phyloP scores from a whole-genome alignment of 306 rosid genomes.

The Quillaja saponaria region DNA sequence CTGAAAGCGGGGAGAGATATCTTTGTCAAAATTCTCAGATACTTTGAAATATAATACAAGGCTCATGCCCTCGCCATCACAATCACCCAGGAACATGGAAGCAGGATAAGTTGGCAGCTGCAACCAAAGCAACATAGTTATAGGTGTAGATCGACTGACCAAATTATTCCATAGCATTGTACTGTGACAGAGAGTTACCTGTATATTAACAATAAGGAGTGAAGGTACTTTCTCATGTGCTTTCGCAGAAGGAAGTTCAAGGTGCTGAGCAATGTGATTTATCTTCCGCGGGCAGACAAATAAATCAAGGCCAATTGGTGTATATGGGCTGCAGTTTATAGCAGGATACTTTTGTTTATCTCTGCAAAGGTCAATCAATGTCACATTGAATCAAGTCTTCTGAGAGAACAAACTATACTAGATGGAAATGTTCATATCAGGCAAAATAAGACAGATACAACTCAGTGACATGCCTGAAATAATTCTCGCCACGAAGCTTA shows the following conservation, averaged over 20 bases:
- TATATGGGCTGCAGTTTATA: slow-evolving; percentile 55
- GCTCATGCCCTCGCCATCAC: slow-evolving; percentile 87
- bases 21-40: slow-evolving; percentile 61
- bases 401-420: background rate
- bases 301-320: slow-evolving; percentile 85
- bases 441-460: slow-evolving; percentile 8
- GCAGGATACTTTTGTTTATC: slow-evolving; percentile 77
- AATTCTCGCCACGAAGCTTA: slow-evolving; percentile 76
- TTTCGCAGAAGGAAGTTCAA: slow-evolving; percentile 74
- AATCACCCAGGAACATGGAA: slow-evolving; percentile 70
- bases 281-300: slow-evolving; percentile 65
- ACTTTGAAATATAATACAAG: slow-evolving; percentile 80
- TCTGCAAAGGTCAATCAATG: slow-evolving; percentile 41
- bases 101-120: slow-evolving; percentile 90
- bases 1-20: slow-evolving; percentile 57
- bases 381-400: slow-evolving; percentile 12
- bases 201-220: slow-evolving; percentile 81
- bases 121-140: slow-evolving; percentile 15
- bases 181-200: slow-evolving; percentile 45
- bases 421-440: slow-evolving; percentile 7
- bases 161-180: too few species aligned
- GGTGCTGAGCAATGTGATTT: slow-evolving; percentile 77
- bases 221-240: slow-evolving; percentile 62
- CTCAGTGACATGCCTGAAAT: slow-evolving; percentile 60
- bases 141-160: background rate